These are phyloP conservation scores for Cryptococcus deneoformans DNA, from an alignment of 1,284 basidiomycete genomes.

Conservation along the genomic window DNA sequence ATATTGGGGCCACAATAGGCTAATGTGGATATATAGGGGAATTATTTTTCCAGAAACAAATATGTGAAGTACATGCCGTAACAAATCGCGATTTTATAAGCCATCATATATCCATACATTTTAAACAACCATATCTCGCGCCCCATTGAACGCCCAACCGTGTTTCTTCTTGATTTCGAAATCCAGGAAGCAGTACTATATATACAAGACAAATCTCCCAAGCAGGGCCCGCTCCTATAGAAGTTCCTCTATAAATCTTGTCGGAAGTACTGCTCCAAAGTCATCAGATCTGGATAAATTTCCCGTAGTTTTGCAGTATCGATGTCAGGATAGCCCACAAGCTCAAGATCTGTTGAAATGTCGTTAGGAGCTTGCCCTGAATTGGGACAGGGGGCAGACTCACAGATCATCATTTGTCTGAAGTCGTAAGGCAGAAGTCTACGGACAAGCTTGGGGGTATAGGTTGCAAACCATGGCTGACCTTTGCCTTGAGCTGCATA, in stretches of 20 bases:
- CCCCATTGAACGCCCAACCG: too few relatives aligned
- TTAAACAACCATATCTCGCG: too few relatives aligned
- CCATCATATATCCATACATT: too few relatives aligned
- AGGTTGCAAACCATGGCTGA: slow-evolving; percentile 18
- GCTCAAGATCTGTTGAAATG: slow-evolving; percentile 10
- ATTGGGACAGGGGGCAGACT: not conserved
- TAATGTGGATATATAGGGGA: too few relatives aligned
- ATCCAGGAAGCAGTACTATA: too few relatives aligned
- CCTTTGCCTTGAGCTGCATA: slow-evolving; percentile 8
- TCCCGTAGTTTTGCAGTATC: slow-evolving; percentile 8
- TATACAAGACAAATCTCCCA: too few relatives aligned
- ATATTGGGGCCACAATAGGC: too few relatives aligned
- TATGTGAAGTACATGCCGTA: too few relatives aligned
- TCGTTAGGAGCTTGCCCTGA: not conserved
- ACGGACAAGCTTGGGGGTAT: slow-evolving; percentile 4
- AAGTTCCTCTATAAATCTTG: not conserved
- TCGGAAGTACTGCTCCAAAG: slow-evolving; percentile 15
- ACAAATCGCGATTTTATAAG: too few relatives aligned
- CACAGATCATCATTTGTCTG: slow-evolving; percentile 20
- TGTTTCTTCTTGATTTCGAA: too few relatives aligned
- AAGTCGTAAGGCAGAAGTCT: slow-evolving; percentile 13
- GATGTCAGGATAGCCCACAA: slow-evolving; percentile 8
- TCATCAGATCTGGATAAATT: slow-evolving; percentile 13
- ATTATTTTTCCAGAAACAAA: too few relatives aligned
- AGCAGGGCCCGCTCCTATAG: too few relatives aligned